A percentile compares a stretch with the other conserved stretches of the same genome.
Evolutionary conservation across 495 filamentous ascomycete genomes (phyloP).

Genomic region (Chaetomium tenue): DNA sequence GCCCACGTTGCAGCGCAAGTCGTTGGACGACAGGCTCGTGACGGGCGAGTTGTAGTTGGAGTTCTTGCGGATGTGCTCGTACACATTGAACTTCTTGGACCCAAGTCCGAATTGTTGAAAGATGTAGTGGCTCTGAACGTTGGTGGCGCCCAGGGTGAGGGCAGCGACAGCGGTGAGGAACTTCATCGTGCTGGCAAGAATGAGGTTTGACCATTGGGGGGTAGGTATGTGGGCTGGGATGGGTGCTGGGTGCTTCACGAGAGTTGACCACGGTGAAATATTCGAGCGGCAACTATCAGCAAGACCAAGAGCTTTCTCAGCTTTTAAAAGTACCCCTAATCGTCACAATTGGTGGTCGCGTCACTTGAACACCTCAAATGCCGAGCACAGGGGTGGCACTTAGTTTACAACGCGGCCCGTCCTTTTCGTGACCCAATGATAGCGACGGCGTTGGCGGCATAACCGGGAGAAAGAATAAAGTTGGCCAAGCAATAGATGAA

Average conservation of each 20-base stretch:
- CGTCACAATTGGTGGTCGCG: not conserved
- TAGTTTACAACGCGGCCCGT: conserved; percentile 34
- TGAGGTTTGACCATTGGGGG: not conserved
- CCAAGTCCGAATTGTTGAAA: conserved; percentile 51
- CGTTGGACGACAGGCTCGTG: conserved; percentile 49
- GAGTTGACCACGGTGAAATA: too few relatives aligned
- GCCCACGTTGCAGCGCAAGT: conserved; percentile 60
- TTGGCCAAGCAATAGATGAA: conserved; percentile 17
- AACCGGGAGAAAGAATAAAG: conserved; percentile 20
- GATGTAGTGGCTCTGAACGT: conserved; percentile 47
- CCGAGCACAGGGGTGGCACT: conserved; percentile 24
- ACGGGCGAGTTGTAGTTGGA: conserved; percentile 61
- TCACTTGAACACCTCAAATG: conserved; percentile 22
- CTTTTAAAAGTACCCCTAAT: not conserved
- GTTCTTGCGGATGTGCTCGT: conserved; percentile 55
- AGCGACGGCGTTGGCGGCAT: not conserved
- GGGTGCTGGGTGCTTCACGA: not conserved
- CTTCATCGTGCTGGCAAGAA: conserved; percentile 35
- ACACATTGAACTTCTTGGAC: conserved; percentile 45
- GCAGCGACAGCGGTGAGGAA: conserved; percentile 33
- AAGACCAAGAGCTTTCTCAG: not conserved
- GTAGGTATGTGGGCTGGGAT: not conserved
- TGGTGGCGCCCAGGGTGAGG: conserved; percentile 37
- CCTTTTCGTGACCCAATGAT: conserved; percentile 5
- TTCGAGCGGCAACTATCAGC: not conserved